Evolutionary conservation across 164 flowering plant genomes (phyloP).

Genomic region (Vitis rotundifolia): DNA sequence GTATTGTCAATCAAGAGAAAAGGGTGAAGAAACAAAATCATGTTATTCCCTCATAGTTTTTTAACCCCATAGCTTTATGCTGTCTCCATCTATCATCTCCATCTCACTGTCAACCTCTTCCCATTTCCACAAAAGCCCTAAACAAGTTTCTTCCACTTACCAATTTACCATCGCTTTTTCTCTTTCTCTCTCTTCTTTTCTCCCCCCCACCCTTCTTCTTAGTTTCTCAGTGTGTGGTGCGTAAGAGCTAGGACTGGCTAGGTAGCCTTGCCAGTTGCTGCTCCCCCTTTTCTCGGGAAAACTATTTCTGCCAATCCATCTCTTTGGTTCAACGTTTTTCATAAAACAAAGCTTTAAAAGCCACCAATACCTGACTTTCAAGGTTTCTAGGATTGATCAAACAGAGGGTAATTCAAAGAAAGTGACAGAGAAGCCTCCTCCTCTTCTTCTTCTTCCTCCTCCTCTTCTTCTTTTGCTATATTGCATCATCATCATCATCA

Average conservation of each 20-base stretch:
- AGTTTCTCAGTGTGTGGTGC: too few relatives aligned
- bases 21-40: conserved; percentile 27
- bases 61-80: conserved; percentile 20
- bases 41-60: conserved; percentile 23
- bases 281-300: conserved; percentile 15
- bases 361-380: conserved; percentile 16
- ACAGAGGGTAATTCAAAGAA: conserved; percentile 10
- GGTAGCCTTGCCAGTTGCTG: not conserved
- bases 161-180: conserved; percentile 1
- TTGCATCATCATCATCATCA: not conserved
- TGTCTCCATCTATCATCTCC: conserved; percentile 22
- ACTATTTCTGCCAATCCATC: conserved; percentile 6
- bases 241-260: not conserved
- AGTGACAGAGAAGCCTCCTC: not conserved
- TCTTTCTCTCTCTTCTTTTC: not conserved
- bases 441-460: not conserved
- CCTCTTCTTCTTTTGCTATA: not conserved
- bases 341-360: conserved; percentile 2
- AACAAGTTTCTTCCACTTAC: conserved; percentile 10
- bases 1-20: conserved; percentile 31
- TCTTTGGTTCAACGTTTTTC: not conserved
- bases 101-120: conserved; percentile 27
- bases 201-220: too few relatives aligned
- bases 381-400: conserved; percentile 22
- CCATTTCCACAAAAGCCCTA: conserved; percentile 31